Evolutionary conservation across 2,329 filamentous ascomycete species (phyloP).

Genomic region (Nigrograna mackinnonii): DNA sequence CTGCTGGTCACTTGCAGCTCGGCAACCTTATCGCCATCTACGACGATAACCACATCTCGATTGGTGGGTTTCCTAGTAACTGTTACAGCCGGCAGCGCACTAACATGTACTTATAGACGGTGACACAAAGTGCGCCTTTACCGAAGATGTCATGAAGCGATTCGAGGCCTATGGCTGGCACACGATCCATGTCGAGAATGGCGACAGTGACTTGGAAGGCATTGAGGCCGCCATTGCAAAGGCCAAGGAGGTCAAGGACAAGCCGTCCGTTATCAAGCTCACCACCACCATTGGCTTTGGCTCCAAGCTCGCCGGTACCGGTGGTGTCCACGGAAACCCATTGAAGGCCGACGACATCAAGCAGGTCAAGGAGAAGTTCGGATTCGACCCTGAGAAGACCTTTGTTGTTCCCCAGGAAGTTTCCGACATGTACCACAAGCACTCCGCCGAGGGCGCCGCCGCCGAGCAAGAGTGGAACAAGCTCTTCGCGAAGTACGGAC

Average conservation of each 20-base stretch:
- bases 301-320: constrained; percentile 89
- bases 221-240: constrained; percentile 89
- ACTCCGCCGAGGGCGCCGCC: constrained; percentile 82
- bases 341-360: constrained; percentile 94
- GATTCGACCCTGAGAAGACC: constrained; percentile 91
- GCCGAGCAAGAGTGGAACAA: constrained; percentile 94
- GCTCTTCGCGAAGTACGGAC: constrained; percentile 83
- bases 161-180: constrained; percentile 99
- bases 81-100: no score
- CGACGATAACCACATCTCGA: constrained; percentile 98
- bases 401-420: constrained; percentile 95
- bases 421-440: constrained; percentile 87
- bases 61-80: constrained; percentile 54
- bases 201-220: constrained; percentile 82
- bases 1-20: constrained; percentile 94
- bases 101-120: constrained; percentile 64
- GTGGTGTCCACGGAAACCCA: constrained; percentile 93
- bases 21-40: constrained; percentile 97
- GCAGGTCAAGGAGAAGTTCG: constrained; percentile 92
- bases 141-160: constrained; percentile 91
- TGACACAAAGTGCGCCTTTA: constrained; percentile 95
- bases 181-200: constrained; percentile 79
- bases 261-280: constrained; percentile 96
- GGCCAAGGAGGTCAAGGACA: constrained; percentile 87
- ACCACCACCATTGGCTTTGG: constrained; percentile 97